Evolutionary conservation across 2,329 filamentous ascomycete genomes (phyloP).

Genomic region (Pseudohalonectria lignicola): DNA sequence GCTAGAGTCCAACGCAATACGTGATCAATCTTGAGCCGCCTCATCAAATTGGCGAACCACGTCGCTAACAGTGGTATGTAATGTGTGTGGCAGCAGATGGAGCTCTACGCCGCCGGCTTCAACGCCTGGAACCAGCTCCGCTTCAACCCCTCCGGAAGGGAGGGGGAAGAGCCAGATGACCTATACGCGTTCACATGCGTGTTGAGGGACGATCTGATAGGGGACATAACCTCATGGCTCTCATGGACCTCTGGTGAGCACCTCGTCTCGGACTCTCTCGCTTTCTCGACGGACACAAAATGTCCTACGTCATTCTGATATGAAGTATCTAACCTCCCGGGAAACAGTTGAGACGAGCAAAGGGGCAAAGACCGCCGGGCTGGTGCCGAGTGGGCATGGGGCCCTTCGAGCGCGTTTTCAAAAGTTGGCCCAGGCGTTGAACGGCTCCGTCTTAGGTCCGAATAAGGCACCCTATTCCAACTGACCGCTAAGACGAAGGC

Average conservation of each 20-base stretch:
- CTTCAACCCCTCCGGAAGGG: slow-evolving; percentile 15
- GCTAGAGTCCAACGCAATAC: too few species aligned
- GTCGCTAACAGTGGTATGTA: too few species aligned
- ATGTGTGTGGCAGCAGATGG: too few species aligned
- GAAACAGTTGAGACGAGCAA: neutral
- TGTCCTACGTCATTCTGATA: too few species aligned
- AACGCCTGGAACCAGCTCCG: slow-evolving; percentile 47
- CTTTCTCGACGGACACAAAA: too few species aligned
- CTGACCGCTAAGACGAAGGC: too few species aligned
- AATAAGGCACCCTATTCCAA: too few species aligned
- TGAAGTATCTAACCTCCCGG: too few species aligned
- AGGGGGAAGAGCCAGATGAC: slow-evolving; percentile 27
- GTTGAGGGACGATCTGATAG: slow-evolving; percentile 18
- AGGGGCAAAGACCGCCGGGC: neutral
- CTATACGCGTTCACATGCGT: slow-evolving; percentile 30
- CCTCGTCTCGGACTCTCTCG: too few species aligned
- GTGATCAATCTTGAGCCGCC: too few species aligned
- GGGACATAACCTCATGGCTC: slow-evolving; percentile 20
- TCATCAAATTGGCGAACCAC: too few species aligned
- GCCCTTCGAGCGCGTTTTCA: neutral
- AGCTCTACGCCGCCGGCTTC: slow-evolving; percentile 43
- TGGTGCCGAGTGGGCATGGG: neutral
- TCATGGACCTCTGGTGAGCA: slow-evolving; percentile 41
- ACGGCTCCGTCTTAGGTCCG: slow-evolving; percentile 17
- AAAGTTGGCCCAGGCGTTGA: slow-evolving; percentile 14